Evolutionary conservation across 2,329 filamentous ascomycete genomes (phyloP), one percentile per base, ranked within the genome.

Genomic region (Alternaria burnsii): DNA sequence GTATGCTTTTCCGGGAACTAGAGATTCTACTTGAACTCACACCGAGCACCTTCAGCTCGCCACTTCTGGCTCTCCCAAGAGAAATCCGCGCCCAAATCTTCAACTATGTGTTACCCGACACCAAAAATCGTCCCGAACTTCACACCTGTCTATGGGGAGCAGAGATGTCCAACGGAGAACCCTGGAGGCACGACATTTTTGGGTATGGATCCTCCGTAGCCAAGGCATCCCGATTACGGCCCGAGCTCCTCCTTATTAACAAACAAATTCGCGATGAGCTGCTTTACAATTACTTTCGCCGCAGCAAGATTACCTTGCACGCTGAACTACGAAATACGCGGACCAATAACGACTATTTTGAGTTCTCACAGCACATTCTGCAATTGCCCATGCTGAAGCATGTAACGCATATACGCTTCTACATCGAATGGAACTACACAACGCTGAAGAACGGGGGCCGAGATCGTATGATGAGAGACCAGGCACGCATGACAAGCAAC

Each of bases 381-480:
- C 55, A 67, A 28, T 60, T 78, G 2, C 68, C 70, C 0, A 72
- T 77, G 65, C 61, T 77, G 18, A 62, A 69, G 32, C 66, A 68
- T 20, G 65, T 74, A 14, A 72, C 71, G 1, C 72, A 75, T 38
- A 67, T 75, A 9, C 65, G 73, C 4, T 73, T 78, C 55, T 78
- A 77, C 53, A 70, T 77, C 1, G 74, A 77, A 53, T 78, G 75
- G 75, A 74, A 77, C 36, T 77, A 75, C 60, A 71, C 68, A 7
- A 63, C 71, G 36, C 64, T 67, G 22, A 71, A 66, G 32, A 65
- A 69, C 12, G 70, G 69, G 9, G 50, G 48, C 12, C 61, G 63
- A 40, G 54, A 60, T 32, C 44, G 58, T 26, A 58, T 66, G 3
- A 63, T 74, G 4, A 61, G 67, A 16, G 74, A 77, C 44, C 74